These are phyloP conservation scores for Eucalyptus erythrocorys DNA, from an alignment of 345 rosid genomes.

Conservation along the genomic window DNA sequence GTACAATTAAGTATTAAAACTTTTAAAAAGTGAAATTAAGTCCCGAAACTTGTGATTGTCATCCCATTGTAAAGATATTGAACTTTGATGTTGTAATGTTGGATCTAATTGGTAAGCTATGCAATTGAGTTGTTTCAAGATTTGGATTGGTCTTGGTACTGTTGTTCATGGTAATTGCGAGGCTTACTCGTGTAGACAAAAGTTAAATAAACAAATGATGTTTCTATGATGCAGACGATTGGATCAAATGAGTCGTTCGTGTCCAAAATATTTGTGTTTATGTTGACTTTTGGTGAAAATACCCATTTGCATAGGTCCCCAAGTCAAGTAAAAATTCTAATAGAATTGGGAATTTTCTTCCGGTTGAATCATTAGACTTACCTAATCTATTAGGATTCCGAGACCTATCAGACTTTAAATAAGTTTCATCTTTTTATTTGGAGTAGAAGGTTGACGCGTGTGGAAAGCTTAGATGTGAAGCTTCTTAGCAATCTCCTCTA, in stretches of 20 bases:
- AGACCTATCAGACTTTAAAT: too few relatives aligned
- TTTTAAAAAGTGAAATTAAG: too few relatives aligned
- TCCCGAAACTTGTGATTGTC: too few relatives aligned
- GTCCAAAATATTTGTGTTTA: neutral
- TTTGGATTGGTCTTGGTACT: neutral
- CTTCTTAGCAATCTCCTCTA: too few relatives aligned
- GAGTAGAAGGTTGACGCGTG: too few relatives aligned
- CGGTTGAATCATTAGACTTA: neutral
- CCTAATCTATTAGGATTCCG: too few relatives aligned
- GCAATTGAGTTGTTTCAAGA: neutral
- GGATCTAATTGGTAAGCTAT: neutral
- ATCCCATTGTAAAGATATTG: neutral
- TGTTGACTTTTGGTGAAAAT: neutral
- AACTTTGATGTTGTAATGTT: neutral
- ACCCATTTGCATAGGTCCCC: neutral
- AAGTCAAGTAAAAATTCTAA: neutral
- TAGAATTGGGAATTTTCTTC: too few relatives aligned
- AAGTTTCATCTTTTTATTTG: too few relatives aligned
- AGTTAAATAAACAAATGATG: neutral
- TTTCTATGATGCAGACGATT: neutral
- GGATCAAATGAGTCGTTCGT: neutral
- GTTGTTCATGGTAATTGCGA: neutral
- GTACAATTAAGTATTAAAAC: accelerated
- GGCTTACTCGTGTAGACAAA: too few relatives aligned
- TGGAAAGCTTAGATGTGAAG: too few relatives aligned